Percentiles rank a stretch among this genome's conserved stretches.
phyloP scores from a whole-genome alignment of 169 alveolate species.

The Plasmodium adleri region DNA sequence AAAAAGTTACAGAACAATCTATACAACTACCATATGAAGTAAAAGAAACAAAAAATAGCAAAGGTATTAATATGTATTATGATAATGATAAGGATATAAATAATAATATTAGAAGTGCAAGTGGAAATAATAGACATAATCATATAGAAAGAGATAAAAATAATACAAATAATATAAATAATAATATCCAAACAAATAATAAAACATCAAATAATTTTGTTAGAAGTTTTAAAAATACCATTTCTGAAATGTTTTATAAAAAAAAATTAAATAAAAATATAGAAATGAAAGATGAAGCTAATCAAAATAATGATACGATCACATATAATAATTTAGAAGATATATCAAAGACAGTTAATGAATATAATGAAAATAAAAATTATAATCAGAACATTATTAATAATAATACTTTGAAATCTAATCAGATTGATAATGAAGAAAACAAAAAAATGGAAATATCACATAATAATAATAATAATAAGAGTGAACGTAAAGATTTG shows the following conservation, averaged over 20 bases:
- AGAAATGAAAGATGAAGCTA: constrained; percentile 12
- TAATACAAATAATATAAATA: not conserved
- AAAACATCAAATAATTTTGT: not conserved
- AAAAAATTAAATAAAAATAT: constrained; percentile 16
- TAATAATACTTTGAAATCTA: too few species aligned
- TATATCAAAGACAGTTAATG: not conserved
- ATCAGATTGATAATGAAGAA: not conserved
- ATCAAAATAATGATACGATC: not conserved
- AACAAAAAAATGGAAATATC: constrained; percentile 2
- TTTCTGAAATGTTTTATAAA: constrained; percentile 23
- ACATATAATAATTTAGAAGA: not conserved
- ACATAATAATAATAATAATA: constrained; percentile 10
- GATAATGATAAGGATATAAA: constrained; percentile 3
- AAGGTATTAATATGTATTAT: not conserved
- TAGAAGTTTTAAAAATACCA: constrained; percentile 17
- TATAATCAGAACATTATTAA: not conserved
- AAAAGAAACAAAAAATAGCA: constrained; percentile 5
- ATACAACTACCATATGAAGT: not conserved
- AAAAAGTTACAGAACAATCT: not conserved
- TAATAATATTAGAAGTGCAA: not conserved
- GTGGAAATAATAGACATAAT: not conserved
- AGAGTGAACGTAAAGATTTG: constrained; percentile 25
- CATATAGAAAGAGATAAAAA: not conserved
- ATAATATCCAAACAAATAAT: not conserved
- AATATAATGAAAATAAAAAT: not conserved